These are phyloP conservation scores for Dichotomopilus funicola DNA, from an alignment of 2,329 filamentous ascomycete genomes.

Conservation along the genomic window DNA sequence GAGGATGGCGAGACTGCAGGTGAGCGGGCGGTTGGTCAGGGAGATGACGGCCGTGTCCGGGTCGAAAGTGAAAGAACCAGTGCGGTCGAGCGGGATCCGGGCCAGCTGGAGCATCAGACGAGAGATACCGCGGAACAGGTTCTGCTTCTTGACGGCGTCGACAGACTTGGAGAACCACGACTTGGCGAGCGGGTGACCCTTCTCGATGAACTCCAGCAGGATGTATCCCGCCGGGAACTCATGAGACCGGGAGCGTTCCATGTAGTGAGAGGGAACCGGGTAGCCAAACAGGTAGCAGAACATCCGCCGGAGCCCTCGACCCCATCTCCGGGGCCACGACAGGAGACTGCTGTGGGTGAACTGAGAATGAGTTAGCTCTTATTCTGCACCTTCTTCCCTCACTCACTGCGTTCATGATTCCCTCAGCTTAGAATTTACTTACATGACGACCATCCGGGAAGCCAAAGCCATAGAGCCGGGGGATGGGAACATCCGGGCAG, in stretches of 20 bases:
- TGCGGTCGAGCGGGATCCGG: slow-evolving; percentile 24
- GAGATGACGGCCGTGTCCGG: slow-evolving; percentile 27
- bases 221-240: slow-evolving; percentile 19
- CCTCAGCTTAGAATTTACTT: background rate
- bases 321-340: background rate
- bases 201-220: slow-evolving; percentile 24
- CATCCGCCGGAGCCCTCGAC: background rate
- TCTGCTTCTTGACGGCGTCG: slow-evolving; percentile 22
- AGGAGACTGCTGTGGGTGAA: background rate
- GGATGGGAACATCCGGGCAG: background rate
- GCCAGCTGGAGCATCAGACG: slow-evolving; percentile 27
- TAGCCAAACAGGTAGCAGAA: background rate
- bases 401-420: background rate
- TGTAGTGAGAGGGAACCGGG: background rate
- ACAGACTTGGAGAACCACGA: slow-evolving; percentile 22
- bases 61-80: slow-evolving; percentile 24
- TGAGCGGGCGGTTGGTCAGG: slow-evolving; percentile 32
- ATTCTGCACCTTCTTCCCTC: background rate
- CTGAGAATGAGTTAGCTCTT: background rate
- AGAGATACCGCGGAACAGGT: slow-evolving; percentile 27
- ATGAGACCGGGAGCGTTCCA: background rate
- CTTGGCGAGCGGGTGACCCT: slow-evolving; percentile 25
- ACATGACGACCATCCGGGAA: background rate
- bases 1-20: slow-evolving; percentile 25
- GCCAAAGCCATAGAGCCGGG: slow-evolving; percentile 1